A percentile compares a stretch with the other conserved stretches of the same genome.
These are phyloP conservation scores for Mycothermus thermophilus DNA, from an alignment of 495 filamentous ascomycete species.

Conservation along the genomic window DNA sequence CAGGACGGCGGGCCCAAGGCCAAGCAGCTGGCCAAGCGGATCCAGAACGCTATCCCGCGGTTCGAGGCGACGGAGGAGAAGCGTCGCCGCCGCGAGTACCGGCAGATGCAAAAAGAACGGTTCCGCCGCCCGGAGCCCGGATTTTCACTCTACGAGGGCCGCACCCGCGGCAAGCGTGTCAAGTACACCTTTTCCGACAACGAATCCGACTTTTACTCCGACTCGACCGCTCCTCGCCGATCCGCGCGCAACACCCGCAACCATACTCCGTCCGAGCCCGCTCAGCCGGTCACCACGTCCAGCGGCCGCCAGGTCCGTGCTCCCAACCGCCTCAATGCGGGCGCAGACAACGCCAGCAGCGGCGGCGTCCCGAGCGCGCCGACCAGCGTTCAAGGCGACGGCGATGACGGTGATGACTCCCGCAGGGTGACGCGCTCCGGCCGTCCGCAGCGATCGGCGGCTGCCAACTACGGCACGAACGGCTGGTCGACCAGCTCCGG, in stretches of 20 bases:
- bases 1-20: slow-evolving; percentile 69
- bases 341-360: slow-evolving; percentile 47
- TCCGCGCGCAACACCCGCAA: slow-evolving; percentile 63
- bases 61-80: slow-evolving; percentile 96
- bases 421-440: slow-evolving; percentile 6
- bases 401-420: slow-evolving; percentile 18
- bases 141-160: slow-evolving; percentile 89
- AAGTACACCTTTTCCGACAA: slow-evolving; percentile 94
- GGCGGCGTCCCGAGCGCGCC: slow-evolving; percentile 23
- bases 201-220: slow-evolving; percentile 59
- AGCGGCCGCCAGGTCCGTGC: slow-evolving; percentile 80
- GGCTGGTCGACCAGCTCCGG: slow-evolving; percentile 33
- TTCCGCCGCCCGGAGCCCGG: slow-evolving; percentile 81
- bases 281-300: slow-evolving; percentile 71
- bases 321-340: slow-evolving; percentile 63
- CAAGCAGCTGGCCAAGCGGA: slow-evolving; percentile 59
- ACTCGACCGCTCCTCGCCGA: slow-evolving; percentile 48
- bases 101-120: slow-evolving; percentile 67
- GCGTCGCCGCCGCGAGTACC: slow-evolving; percentile 84
- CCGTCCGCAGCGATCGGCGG: slow-evolving; percentile 24
- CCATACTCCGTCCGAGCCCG: slow-evolving; percentile 53
- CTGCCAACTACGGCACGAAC: slow-evolving; percentile 29
- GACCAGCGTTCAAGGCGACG: slow-evolving; percentile 22
- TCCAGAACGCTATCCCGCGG: slow-evolving; percentile 69
- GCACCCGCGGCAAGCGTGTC: slow-evolving; percentile 86